phyloP scores from a whole-genome alignment of 2,329 filamentous ascomycete species.

The Aspergillus tanneri region DNA sequence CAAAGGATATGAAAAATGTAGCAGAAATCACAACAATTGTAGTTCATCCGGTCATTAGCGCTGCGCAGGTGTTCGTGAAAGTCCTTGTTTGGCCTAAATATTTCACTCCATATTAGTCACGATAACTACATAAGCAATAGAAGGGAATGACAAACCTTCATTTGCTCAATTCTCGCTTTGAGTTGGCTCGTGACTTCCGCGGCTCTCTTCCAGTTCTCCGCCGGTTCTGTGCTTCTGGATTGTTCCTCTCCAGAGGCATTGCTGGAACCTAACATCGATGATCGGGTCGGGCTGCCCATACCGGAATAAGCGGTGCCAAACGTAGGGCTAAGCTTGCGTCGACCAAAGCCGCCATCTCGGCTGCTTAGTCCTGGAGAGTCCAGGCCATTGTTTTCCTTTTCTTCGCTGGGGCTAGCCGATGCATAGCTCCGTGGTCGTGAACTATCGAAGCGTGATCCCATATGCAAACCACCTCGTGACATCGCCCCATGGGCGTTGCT shows the following conservation, averaged over 20 bases:
- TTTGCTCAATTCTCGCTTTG: conserved; percentile 96
- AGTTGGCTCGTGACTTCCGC: conserved; percentile 97
- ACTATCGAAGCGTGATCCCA: conserved; percentile 42
- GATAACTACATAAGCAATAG: not conserved
- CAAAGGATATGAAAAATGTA: conserved; percentile 10
- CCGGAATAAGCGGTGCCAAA: conserved; percentile 37
- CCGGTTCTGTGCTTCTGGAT: conserved; percentile 52
- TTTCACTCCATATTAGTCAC: conserved; percentile 7
- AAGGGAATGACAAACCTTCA: conserved; percentile 64
- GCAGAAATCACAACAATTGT: conserved; percentile 11
- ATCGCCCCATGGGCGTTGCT: conserved; percentile 30
- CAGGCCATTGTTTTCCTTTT: conserved; percentile 66
- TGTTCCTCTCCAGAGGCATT: conserved; percentile 39
- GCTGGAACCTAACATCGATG: conserved; percentile 34
- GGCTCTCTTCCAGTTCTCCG: conserved; percentile 94
- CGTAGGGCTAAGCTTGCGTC: conserved; percentile 48
- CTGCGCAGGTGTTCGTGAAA: conserved; percentile 40
- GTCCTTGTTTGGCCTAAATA: conserved; percentile 46
- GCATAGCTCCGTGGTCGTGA: conserved; percentile 43
- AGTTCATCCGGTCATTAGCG: conserved; percentile 35
- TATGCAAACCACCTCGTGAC: conserved; percentile 36
- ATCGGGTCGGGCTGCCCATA: conserved; percentile 41
- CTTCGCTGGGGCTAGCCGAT: conserved; percentile 62
- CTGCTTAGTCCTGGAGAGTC: conserved; percentile 37
- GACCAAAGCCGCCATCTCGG: conserved; percentile 34